Evolutionary conservation across 2,329 filamentous ascomycete species (phyloP), one percentile per base, ranked within the genome.

Genomic region (Paecilomyces sp.): DNA sequence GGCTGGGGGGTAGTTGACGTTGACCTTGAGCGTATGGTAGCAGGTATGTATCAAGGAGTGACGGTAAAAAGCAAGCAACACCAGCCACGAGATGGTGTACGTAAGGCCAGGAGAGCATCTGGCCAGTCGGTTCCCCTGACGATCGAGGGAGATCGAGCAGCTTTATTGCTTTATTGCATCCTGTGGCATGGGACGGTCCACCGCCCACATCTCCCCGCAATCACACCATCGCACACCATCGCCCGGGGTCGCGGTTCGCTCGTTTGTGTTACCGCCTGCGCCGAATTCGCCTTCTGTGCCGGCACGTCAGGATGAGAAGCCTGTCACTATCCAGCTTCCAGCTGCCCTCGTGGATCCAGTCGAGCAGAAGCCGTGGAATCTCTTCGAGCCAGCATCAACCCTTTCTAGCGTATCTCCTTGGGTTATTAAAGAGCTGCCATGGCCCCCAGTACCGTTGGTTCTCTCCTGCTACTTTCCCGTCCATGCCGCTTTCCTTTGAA

Each of bases 171-270:
- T 47, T 15, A n/a, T 18, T 15, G 41, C 15, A 18, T 47, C 5
- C n/a, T 47, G 41, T 47, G 41, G 41, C 41, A 47, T 18, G 41
- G 41, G 22, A 47, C 41, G 41, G 5, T 47, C 41, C 41, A 47
- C 15, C 15, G 41, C 41, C 15, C n/a, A 47, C 41, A 15, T 47
- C 41, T 51, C 58, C 58, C 58, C 54, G 58, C 59, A 60, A 60
- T 60, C 59, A 60, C 59, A 51, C 36, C 59, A 60, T 60, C 59
- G 59, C 56, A 58, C 58, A 56, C 57, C 58, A 60, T 60, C 52
- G 56, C 56, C 58, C 52, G 56, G 28, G 57, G 54, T 60, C 34
- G 47, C 55, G 55, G 24, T 47, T 33, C 47, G 50, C 33, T 25
- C 31, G 50, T 60, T 34, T 34, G 58, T 9, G n/a, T 18, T 47